Evolutionary conservation across 768 basidiomycete genomes (phyloP).

Genomic region (Hemileccinum impolitum): DNA sequence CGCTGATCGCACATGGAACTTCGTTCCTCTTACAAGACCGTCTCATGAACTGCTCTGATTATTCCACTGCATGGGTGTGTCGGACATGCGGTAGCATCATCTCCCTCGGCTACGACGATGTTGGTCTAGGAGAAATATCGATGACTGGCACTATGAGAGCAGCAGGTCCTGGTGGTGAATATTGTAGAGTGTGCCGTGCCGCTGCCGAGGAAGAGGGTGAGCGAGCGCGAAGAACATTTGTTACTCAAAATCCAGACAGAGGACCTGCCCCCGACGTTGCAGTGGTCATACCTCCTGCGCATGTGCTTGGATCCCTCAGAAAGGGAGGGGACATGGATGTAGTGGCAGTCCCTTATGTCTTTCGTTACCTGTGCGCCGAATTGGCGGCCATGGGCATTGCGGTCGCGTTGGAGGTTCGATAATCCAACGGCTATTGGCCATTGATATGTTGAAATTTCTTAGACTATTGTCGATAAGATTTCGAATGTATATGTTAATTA

Average conservation of each 20-base stretch:
- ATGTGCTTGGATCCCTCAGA: constrained; percentile 53
- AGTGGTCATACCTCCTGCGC: constrained; percentile 64
- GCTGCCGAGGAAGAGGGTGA: constrained; percentile 62
- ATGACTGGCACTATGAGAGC: constrained; percentile 49
- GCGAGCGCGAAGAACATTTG: constrained; percentile 54
- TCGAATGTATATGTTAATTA: constrained; percentile 16
- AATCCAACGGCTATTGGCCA: neutral
- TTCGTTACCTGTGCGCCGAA: constrained; percentile 92
- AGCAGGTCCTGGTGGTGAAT: constrained; percentile 82
- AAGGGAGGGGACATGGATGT: constrained; percentile 90
- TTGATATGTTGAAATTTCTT: neutral
- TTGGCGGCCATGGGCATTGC: constrained; percentile 98
- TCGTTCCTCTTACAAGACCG: constrained; percentile 98
- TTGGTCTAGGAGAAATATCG: constrained; percentile 63
- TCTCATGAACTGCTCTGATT: constrained; percentile 99
- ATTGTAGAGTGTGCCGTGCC: constrained; percentile 90
- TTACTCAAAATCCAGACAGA: constrained; percentile 45
- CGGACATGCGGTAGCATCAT: constrained; percentile 94
- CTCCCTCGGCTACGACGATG: constrained; percentile 93
- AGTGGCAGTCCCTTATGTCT: constrained; percentile 93
- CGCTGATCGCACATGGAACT: constrained; percentile 96
- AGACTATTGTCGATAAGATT: constrained; percentile 1
- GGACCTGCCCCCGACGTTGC: constrained; percentile 48
- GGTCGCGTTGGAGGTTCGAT: constrained; percentile 76
- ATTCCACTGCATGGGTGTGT: constrained; percentile 99